These are phyloP conservation scores for Fusarium scirpi DNA, from an alignment of 2,329 filamentous ascomycete genomes.

Conservation along the genomic window DNA sequence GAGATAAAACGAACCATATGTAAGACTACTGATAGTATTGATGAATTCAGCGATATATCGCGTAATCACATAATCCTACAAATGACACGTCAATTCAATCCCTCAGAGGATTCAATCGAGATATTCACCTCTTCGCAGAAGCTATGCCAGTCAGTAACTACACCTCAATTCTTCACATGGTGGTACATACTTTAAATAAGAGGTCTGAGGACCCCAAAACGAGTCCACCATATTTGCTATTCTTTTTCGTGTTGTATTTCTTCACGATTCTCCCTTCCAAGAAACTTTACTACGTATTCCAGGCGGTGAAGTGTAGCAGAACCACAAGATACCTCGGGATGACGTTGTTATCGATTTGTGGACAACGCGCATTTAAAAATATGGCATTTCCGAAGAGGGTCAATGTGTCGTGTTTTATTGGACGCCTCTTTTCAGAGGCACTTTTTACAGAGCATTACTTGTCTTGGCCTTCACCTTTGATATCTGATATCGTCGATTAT, in stretches of 20 bases:
- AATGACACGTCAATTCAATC: conserved; percentile 12
- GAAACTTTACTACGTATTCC: not conserved
- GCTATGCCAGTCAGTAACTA: conserved; percentile 13
- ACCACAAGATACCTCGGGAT: conserved; percentile 22
- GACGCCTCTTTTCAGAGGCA: not conserved
- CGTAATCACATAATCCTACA: conserved; percentile 56
- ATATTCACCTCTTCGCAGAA: conserved; percentile 49
- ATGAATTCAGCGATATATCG: conserved; percentile 59
- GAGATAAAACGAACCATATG: conserved; percentile 48
- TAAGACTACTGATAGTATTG: conserved; percentile 57
- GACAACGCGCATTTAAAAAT: not conserved
- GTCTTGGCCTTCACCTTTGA: not conserved
- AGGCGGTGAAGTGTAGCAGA: conserved; percentile 33
- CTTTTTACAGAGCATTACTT: not conserved
- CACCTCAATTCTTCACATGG: rapidly evolving
- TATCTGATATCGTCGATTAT: no score
- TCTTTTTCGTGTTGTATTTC: not conserved
- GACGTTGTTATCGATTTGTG: conserved; percentile 8
- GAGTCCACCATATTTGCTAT: conserved; percentile 25
- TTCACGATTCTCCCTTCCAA: not conserved
- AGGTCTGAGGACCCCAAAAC: conserved; percentile 51
- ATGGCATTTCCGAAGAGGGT: not conserved
- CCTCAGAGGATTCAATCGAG: not conserved
- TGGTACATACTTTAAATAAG: conserved; percentile 48
- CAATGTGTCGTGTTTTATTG: not conserved